Evolutionary conservation across 2,329 filamentous ascomycete genomes (phyloP).

Genomic region (Cladophialophora immunda): DNA sequence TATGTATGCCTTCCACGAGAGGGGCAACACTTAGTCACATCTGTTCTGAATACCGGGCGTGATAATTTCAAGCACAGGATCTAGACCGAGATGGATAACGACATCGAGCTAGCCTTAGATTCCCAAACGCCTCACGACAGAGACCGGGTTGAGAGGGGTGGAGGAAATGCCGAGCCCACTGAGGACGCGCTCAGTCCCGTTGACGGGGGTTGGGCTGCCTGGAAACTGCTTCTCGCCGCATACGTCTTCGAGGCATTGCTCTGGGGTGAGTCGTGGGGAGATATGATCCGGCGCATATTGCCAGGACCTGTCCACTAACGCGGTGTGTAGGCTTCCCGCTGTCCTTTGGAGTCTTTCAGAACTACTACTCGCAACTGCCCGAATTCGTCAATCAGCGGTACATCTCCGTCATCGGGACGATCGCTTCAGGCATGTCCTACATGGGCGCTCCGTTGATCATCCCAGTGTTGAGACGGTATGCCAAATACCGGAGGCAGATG

Average conservation of each 20-base stretch:
- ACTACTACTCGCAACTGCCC: slow-evolving; percentile 45
- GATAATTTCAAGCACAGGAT: not conserved
- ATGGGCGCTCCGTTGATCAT: slow-evolving; percentile 42
- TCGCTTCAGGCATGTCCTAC: slow-evolving; percentile 41
- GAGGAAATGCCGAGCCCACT: not conserved
- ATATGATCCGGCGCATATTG: not conserved
- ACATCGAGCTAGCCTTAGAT: not conserved
- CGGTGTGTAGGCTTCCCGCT: slow-evolving; percentile 41
- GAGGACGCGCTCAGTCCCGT: slow-evolving; percentile 17
- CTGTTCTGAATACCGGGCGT: not conserved
- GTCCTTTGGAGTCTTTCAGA: slow-evolving; percentile 47
- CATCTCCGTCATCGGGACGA: slow-evolving; percentile 47
- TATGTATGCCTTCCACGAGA: no score
- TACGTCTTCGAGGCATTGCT: slow-evolving; percentile 40
- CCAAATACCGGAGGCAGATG: slow-evolving; percentile 47
- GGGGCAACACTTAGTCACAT: no score
- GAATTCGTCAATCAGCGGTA: slow-evolving; percentile 41
- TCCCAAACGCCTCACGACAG: not conserved
- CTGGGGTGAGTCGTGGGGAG: slow-evolving; percentile 31
- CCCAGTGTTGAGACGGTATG: slow-evolving; percentile 47
- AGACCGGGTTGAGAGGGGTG: not conserved
- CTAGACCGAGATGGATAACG: not conserved
- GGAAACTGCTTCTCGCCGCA: slow-evolving; percentile 35
- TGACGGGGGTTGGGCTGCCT: slow-evolving; percentile 37
- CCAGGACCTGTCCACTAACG: slow-evolving; percentile 1